A percentile compares a stretch with the other conserved stretches of the same genome.
These are phyloP conservation scores for Salix exigua DNA, from an alignment of 345 rosid genomes.

Conservation along the genomic window DNA sequence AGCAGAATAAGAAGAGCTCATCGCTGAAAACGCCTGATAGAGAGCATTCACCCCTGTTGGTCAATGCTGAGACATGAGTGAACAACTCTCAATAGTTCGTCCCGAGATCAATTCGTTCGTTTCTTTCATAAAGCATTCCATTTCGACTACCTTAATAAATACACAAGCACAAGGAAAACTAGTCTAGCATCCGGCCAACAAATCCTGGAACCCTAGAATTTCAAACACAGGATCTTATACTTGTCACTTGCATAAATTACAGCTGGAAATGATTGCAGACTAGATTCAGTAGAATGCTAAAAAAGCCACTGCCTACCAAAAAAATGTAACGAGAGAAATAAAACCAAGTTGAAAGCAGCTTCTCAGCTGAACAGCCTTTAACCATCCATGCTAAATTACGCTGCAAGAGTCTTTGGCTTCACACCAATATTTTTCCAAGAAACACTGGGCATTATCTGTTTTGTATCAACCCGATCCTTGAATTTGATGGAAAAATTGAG, in stretches of 20 bases:
- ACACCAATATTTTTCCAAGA: conserved; percentile 89
- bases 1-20: too few relatives aligned
- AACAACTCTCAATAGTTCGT: too few relatives aligned
- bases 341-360: background rate
- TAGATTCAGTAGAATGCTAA: background rate
- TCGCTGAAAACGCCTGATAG: too few relatives aligned
- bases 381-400: conserved; percentile 23
- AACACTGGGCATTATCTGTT: conserved; percentile 91
- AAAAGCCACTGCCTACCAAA: background rate
- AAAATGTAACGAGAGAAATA: background rate
- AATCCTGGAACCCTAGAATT: background rate
- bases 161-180: background rate
- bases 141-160: background rate
- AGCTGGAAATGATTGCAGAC: background rate
- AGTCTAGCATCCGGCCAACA: background rate
- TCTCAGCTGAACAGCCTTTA: background rate
- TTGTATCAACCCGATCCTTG: conserved; percentile 76
- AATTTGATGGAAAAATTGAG: conserved; percentile 76
- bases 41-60: too few relatives aligned
- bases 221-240: background rate
- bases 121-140: background rate
- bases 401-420: conserved; percentile 66
- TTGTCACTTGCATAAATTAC: background rate
- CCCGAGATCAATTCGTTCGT: too few relatives aligned
- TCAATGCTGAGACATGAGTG: too few relatives aligned